Conservation (phyloP, 345 rosid species). For the Euclidium syriacum region DNA sequence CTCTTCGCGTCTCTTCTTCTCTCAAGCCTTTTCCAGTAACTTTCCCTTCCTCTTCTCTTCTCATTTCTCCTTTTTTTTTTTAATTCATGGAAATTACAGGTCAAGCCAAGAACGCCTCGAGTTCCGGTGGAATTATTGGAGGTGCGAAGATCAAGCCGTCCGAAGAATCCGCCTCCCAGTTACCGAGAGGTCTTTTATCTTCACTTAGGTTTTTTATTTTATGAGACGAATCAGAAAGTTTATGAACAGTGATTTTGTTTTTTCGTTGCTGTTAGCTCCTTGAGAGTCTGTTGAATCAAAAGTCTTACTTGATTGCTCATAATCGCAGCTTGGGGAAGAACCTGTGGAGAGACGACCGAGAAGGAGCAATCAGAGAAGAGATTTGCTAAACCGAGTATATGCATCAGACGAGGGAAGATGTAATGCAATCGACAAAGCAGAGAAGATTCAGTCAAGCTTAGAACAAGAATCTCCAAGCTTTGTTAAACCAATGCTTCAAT, state of each 20-base stretch:
- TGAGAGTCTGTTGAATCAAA: background rate
- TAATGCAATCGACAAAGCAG: conserved; percentile 48
- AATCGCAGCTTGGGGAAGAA: conserved; percentile 36
- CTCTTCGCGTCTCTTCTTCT: conserved; percentile 32
- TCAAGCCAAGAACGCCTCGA: conserved; percentile 34
- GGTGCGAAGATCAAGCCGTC: conserved; percentile 67
- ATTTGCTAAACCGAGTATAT: conserved; percentile 48
- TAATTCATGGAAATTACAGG: conserved; percentile 6
- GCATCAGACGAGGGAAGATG: conserved; percentile 55
- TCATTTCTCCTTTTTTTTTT: background rate
- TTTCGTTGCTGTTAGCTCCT: background rate
- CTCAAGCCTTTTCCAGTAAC: conserved; percentile 48
- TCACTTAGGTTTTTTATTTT: background rate
- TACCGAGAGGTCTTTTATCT: conserved; percentile 53
- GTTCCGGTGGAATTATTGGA: conserved; percentile 29
- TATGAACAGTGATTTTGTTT: conserved; percentile 3
- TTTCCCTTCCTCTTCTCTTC: background rate
- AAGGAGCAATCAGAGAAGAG: conserved; percentile 44
- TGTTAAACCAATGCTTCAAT: conserved; percentile 51
- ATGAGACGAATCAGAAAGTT: background rate
- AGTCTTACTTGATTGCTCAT: background rate
- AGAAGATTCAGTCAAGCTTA: conserved; percentile 46
- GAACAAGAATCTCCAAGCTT: conserved; percentile 47
- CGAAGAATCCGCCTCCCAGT: conserved; percentile 53
- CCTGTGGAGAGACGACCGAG: conserved; percentile 40